Evolutionary conservation across 83 land plant genomes (phyloP).

Genomic region (Isoetes engelmannii): DNA sequence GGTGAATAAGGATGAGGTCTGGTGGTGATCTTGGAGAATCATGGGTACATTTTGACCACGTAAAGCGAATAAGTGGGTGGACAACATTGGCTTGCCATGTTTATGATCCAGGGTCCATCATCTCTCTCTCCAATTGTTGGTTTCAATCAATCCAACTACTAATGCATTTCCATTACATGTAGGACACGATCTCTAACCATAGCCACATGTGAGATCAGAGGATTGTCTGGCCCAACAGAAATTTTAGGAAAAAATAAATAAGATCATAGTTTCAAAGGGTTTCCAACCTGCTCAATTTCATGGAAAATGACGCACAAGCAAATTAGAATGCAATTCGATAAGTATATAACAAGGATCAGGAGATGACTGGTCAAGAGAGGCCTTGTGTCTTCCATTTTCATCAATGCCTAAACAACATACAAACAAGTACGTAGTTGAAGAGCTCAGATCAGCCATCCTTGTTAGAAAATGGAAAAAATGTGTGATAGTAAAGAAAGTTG

Average conservation of each 20-base stretch:
- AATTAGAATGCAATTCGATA: not conserved
- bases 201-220: not conserved
- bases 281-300: slow-evolving; percentile 5
- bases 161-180: no score
- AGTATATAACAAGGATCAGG: not conserved
- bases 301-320: slow-evolving; percentile 13
- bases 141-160: no score
- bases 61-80: slow-evolving; percentile 7
- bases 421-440: not conserved
- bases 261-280: not conserved
- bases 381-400: slow-evolving; percentile 3
- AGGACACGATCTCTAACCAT: slow-evolving; percentile 6
- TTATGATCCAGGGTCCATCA: slow-evolving; percentile 1
- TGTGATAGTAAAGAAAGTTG: not conserved
- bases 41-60: slow-evolving; percentile 12
- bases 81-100: slow-evolving; percentile 16
- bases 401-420: not conserved
- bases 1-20: slow-evolving; percentile 8
- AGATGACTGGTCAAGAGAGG: slow-evolving; percentile 4
- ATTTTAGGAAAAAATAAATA: not conserved
- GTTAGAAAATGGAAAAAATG: not conserved
- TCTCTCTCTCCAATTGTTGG: no score
- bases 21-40: slow-evolving; percentile 7
- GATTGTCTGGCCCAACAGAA: not conserved
- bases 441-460: not conserved